Conservation (phyloP, 176 grass and related monocot genomes). For the Cocos nucifera region DNA sequence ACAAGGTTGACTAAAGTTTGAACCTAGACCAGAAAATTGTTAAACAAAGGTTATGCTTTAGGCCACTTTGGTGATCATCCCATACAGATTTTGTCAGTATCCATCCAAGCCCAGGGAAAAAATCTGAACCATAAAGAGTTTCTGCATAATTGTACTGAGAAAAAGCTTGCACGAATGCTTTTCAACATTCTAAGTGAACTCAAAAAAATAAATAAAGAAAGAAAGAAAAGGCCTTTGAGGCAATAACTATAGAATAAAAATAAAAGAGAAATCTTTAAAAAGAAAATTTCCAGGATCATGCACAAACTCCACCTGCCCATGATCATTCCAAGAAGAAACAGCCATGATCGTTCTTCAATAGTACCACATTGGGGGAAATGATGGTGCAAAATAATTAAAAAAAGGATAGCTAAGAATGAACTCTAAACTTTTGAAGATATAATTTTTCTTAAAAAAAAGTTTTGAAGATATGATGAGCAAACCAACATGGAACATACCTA, state of each 20-base stretch:
- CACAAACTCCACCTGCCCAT: slow-evolving; percentile 89
- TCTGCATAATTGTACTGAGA: slow-evolving; percentile 34
- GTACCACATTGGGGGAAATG: slow-evolving; percentile 3
- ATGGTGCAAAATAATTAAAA: slow-evolving; percentile 13
- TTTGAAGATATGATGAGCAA: background rate
- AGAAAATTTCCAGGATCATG: slow-evolving; percentile 50
- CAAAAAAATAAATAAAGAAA: too few species aligned
- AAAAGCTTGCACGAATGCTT: slow-evolving; percentile 7
- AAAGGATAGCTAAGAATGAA: background rate
- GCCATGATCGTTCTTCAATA: slow-evolving; percentile 83
- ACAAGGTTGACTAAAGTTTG: background rate
- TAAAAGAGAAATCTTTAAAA: background rate
- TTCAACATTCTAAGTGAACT: background rate
- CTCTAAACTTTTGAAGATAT: background rate
- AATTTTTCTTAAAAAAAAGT: background rate
- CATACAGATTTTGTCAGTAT: slow-evolving; percentile 88
- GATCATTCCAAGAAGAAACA: slow-evolving; percentile 98
- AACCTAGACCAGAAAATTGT: background rate
- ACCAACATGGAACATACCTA: slow-evolving; percentile 39
- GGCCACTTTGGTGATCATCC: slow-evolving; percentile 98
- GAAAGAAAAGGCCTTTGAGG: too few species aligned
- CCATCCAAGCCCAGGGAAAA: slow-evolving; percentile 99
- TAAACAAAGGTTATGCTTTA: slow-evolving; percentile 93
- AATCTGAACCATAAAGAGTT: slow-evolving; percentile 87
- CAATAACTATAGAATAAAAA: too few species aligned